These are phyloP conservation scores for Diplodia intermedia DNA, from an alignment of 2,329 filamentous ascomycete species.

Conservation along the genomic window DNA sequence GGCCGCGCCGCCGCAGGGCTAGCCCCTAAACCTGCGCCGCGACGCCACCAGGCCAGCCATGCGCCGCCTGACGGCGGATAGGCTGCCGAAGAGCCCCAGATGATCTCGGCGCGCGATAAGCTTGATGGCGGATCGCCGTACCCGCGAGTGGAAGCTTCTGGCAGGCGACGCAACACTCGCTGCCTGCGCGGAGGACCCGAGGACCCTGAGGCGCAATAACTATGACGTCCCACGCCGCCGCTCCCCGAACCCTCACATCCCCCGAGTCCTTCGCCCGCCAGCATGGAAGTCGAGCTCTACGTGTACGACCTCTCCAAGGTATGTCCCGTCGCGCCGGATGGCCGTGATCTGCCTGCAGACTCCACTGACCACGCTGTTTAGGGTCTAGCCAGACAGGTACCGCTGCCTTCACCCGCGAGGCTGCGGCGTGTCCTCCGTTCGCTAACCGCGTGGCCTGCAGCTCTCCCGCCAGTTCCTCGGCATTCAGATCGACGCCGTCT, in stretches of 20 bases:
- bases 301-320: constrained; percentile 60
- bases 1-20: constrained; percentile 2
- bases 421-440: constrained; percentile 39
- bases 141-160: constrained; percentile 25
- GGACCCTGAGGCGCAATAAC: neutral
- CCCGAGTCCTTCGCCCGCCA: neutral
- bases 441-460: constrained; percentile 40
- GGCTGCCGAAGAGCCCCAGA: constrained; percentile 27
- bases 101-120: constrained; percentile 18
- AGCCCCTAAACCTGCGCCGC: constrained; percentile 13
- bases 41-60: constrained; percentile 6
- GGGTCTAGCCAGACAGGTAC: constrained; percentile 60
- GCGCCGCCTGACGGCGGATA: constrained; percentile 1
- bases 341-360: constrained; percentile 14
- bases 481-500: constrained; percentile 85
- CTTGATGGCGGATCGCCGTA: constrained; percentile 12
- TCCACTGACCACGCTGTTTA: constrained; percentile 39
- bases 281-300: constrained; percentile 60
- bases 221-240: constrained; percentile 9
- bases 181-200: neutral
- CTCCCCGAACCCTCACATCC: constrained; percentile 1
- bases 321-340: constrained; percentile 19
- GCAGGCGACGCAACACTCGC: constrained; percentile 26
- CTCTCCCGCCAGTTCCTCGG: constrained; percentile 67
- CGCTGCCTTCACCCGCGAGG: neutral